Conservation (phyloP, 2,329 filamentous ascomycete species). For the Neonectria faginata region DNA sequence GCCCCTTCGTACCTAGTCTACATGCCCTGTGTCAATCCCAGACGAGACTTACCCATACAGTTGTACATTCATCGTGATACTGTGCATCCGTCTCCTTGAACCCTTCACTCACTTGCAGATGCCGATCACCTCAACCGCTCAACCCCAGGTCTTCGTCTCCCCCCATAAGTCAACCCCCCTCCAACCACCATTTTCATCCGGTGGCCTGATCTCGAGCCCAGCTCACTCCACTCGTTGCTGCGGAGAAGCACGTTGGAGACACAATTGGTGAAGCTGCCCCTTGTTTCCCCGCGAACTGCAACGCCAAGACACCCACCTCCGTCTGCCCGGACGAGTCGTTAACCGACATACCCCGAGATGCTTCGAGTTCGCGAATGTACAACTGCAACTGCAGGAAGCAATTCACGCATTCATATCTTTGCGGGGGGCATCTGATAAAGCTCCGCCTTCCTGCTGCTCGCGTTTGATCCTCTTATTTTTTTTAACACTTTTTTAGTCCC, state of each 20-base stretch:
- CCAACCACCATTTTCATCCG: constrained; percentile 6
- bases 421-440: constrained; percentile 15
- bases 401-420: constrained; percentile 3
- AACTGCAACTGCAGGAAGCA: constrained; percentile 8
- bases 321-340: constrained; percentile 26
- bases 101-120: constrained; percentile 1
- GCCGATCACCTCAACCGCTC: constrained; percentile 3
- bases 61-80: no score
- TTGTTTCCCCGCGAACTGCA: constrained; percentile 1
- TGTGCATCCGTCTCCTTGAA: background rate
- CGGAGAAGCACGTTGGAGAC: constrained; percentile 20
- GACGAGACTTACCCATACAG: background rate
- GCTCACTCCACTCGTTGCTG: constrained; percentile 23
- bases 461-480: background rate
- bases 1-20: background rate
- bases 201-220: constrained; percentile 25
- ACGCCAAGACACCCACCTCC: constrained; percentile 23
- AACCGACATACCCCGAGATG: constrained; percentile 33
- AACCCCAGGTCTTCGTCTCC: background rate
- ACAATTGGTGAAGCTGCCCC: constrained; percentile 3
- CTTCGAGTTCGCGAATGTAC: constrained; percentile 11
- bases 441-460: background rate
- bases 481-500: background rate
- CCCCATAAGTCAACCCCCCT: background rate
- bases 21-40: background rate